Evolutionary conservation across 2,329 filamentous ascomycete species (phyloP).

Genomic region (Bipolaris bicolor): DNA sequence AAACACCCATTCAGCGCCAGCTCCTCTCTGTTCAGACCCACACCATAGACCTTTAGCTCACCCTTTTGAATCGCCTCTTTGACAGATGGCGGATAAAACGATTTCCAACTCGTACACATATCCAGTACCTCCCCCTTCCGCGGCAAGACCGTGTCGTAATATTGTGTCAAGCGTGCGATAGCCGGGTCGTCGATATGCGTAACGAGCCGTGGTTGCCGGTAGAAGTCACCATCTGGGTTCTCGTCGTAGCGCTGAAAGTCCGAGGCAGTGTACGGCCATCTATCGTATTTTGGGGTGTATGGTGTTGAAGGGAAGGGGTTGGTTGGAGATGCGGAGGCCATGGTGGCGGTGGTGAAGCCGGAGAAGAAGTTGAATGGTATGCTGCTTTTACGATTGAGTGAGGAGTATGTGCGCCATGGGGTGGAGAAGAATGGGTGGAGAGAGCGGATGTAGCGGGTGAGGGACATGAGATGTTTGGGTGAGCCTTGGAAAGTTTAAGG

Average conservation of each 20-base stretch:
- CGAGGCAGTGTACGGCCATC: slow-evolving; percentile 24
- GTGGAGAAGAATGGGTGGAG: not conserved
- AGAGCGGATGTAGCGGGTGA: not conserved
- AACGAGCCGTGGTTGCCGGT: slow-evolving; percentile 56
- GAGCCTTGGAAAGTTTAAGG: not conserved
- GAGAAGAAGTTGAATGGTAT: slow-evolving; percentile 25
- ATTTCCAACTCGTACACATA: slow-evolving; percentile 59
- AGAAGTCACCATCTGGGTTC: slow-evolving; percentile 47
- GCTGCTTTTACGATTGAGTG: slow-evolving; percentile 3
- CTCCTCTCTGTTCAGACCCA: slow-evolving; percentile 58
- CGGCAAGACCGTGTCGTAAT: slow-evolving; percentile 56
- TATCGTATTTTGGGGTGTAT: slow-evolving; percentile 27
- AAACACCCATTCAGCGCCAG: slow-evolving; percentile 50
- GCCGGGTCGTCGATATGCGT: slow-evolving; percentile 61
- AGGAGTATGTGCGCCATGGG: slow-evolving; percentile 13
- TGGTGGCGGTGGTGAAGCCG: slow-evolving; percentile 11
- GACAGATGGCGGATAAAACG: slow-evolving; percentile 51
- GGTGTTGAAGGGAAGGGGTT: slow-evolving; percentile 16
- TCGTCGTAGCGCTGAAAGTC: slow-evolving; percentile 52
- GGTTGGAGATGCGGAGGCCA: slow-evolving; percentile 3
- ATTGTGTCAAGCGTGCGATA: slow-evolving; percentile 52
- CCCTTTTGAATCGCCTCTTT: slow-evolving; percentile 40
- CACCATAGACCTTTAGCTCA: slow-evolving; percentile 52
- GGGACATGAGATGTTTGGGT: slow-evolving; percentile 12
- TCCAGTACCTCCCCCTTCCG: slow-evolving; percentile 54